phyloP scores from a whole-genome alignment of 2,329 filamentous ascomycete species.

The Ceratocystis alfenasii region DNA sequence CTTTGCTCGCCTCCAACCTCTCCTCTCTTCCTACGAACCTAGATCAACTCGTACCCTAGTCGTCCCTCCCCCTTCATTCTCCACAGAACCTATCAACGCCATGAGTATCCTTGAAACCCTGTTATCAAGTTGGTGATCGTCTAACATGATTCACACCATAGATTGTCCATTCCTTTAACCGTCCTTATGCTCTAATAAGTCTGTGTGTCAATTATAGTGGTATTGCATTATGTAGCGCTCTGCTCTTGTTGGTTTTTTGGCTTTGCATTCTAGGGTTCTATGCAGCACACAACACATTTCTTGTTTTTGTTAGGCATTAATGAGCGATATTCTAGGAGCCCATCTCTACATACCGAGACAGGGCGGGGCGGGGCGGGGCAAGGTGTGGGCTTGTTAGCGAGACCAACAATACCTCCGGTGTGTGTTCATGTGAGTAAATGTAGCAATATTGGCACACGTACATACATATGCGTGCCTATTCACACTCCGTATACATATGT shows the following conservation, averaged over 20 bases:
- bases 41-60: neutral
- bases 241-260: neutral
- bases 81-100: conserved; percentile 14
- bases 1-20: neutral
- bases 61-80: neutral
- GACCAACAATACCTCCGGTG: neutral
- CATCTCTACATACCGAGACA: neutral
- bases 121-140: neutral
- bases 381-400: neutral
- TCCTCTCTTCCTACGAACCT: neutral
- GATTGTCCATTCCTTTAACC: neutral
- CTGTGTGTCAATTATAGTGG: conserved; percentile 3
- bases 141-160: neutral
- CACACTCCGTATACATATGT: neutral
- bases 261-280: no score
- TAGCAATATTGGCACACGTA: neutral
- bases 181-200: neutral
- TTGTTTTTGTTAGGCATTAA: neutral
- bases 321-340: neutral
- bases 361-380: neutral
- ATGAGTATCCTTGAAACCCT: neutral
- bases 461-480: neutral
- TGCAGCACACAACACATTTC: neutral
- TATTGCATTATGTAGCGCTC: neutral
- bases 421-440: neutral